Base-by-base conservation (phyloP, 345 rosid genomes). In the Populus pruinosa region DNA sequence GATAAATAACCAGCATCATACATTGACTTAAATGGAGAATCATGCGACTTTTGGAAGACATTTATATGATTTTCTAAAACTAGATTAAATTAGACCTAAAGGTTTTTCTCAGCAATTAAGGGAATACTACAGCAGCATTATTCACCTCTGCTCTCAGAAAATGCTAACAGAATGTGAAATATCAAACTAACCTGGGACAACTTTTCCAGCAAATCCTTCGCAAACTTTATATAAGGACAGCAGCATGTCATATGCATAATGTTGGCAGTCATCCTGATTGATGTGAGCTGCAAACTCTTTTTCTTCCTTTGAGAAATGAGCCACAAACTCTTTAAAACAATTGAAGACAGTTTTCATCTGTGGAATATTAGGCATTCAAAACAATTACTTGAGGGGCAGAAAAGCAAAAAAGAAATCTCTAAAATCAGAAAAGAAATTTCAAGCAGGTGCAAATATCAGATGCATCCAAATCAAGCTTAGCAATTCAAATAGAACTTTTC, bases 131-230 rank as follows among this genome's bases (percentile, higher is more conserved):
- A 55, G 27, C 65, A 36, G n/a, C 44, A 11, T 10, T 9, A 39
- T 16, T 50, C 50, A 20, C 43, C 80, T 47, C 33, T 66, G 36
- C 41, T 27, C 38, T 36, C 7, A 21, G 56, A 70, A 70, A 6
- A 18, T n/a, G 43, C 8, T 1, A 33, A 63, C 67, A 69, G 2
- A 27, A 53, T 66, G 64, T 16, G 59, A 3, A 67, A 14, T 39
- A 39, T 12, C 44, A n/a, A 77, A 77, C 87, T 77, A 72, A 93
- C 98, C 97, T 41, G 87, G 63, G 67, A 93, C 83, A 78, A 83
- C 82, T 82, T 88, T 93, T 71, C 97, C 99, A 9, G 98, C 80
- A 80, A 78, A 90, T 77, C 94, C 97, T 89, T 96, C 96, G n/a
- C 87, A 89, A 39, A 96, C 91, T 91, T 96, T 96, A 86, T 90